Percentiles rank a stretch among this genome's conserved stretches.
These are phyloP conservation scores for Cryptococcus hybrid DNA, from an alignment of 1,284 basidiomycete species.

Conservation along the genomic window DNA sequence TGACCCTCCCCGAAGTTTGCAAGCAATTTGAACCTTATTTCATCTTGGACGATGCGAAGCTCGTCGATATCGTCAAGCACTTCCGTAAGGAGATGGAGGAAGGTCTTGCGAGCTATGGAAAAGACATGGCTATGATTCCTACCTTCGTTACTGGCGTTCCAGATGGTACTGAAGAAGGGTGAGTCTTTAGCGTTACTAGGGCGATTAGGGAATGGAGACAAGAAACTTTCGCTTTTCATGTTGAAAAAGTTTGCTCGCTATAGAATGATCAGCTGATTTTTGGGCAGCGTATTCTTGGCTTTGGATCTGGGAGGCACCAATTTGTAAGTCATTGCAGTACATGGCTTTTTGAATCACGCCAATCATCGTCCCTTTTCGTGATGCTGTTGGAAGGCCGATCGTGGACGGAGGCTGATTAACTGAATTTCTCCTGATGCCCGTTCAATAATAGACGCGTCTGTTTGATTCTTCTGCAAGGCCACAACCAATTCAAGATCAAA, in stretches of 20 bases:
- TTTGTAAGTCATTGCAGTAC: conserved; percentile 59
- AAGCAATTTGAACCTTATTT: conserved; percentile 64
- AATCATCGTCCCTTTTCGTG: no score
- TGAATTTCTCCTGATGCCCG: no score
- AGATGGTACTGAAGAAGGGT: conserved; percentile 87
- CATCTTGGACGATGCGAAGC: conserved; percentile 59
- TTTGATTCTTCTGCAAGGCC: conserved; percentile 83
- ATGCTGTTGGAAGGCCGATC: no score
- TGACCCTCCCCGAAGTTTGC: conserved; percentile 31
- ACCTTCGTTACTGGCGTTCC: conserved; percentile 89
- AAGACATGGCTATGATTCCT: conserved; percentile 88
- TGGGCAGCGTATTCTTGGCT: conserved; percentile 72
- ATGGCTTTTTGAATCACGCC: no score
- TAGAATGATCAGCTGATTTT: no score
- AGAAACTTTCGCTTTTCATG: not conserved
- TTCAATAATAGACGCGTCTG: conserved; percentile 71
- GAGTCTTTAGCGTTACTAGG: conserved; percentile 40
- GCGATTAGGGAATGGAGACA: no score
- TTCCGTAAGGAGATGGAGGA: conserved; percentile 74
- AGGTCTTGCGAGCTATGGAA: conserved; percentile 68
- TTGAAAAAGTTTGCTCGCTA: no score
- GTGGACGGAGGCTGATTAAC: no score
- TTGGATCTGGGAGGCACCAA: conserved; percentile 95
- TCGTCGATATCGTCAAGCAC: conserved; percentile 68
- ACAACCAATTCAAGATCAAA: conserved; percentile 81